Evolutionary conservation across 495 filamentous ascomycete species (phyloP).

Genomic region (Pyrenopolyporus hunteri): DNA sequence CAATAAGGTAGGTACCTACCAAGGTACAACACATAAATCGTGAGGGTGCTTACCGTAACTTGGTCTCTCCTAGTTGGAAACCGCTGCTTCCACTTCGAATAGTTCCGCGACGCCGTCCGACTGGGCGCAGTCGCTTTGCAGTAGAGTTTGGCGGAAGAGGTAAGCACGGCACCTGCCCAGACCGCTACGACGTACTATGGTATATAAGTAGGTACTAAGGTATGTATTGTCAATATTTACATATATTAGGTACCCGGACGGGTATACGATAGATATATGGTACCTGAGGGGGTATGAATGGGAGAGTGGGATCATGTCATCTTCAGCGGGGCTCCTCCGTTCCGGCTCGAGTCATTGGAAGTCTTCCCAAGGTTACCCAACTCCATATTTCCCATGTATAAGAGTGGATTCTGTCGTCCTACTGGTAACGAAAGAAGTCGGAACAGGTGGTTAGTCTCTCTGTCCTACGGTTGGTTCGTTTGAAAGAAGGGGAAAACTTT

Average conservation of each 20-base stretch:
- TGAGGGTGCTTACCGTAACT: too few species aligned
- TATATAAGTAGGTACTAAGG: background rate
- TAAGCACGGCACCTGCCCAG: background rate
- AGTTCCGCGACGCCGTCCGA: slow-evolving; percentile 20
- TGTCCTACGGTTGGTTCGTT: slow-evolving; percentile 15
- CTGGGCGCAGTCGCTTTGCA: slow-evolving; percentile 7
- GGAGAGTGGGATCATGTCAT: too few species aligned
- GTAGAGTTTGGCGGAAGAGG: background rate
- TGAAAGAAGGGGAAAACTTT: slow-evolving; percentile 6
- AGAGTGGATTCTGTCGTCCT: slow-evolving; percentile 6
- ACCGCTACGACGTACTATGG: background rate
- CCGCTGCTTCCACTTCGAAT: slow-evolving; percentile 17
- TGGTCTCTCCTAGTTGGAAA: slow-evolving; percentile 6
- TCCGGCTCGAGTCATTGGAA: slow-evolving; percentile 32
- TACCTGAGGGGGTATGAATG: too few species aligned
- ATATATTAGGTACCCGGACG: too few species aligned
- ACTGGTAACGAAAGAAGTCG: slow-evolving; percentile 16
- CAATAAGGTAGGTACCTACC: too few species aligned
- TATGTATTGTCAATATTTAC: background rate
- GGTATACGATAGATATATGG: too few species aligned
- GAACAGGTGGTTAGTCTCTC: slow-evolving; percentile 1
- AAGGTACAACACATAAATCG: too few species aligned
- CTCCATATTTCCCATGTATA: slow-evolving; percentile 16
- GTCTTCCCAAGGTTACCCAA: slow-evolving; percentile 23
- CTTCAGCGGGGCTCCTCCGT: slow-evolving; percentile 31